Evolutionary conservation across 441 rosid genomes (phyloP), one percentile per base, ranked within the genome.

Genomic region (Populus hybrid): DNA sequence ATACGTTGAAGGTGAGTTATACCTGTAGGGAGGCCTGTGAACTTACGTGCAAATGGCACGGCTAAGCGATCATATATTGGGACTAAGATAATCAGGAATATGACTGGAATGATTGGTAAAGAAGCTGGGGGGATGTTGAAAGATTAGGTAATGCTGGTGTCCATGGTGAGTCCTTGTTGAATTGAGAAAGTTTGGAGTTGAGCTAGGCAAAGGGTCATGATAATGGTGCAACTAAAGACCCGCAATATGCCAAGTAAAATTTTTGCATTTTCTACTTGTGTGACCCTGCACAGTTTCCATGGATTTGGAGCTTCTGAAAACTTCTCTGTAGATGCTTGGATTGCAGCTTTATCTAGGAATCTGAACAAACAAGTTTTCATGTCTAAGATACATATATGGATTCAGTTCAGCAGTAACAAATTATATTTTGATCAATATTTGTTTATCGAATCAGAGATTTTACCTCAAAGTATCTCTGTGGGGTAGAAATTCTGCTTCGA

Each of bases 161-260:
- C 89, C 95, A 87, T 89, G 23, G 93, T 85, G 2, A 75, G 74
- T 35, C 89, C 92, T 84, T 91, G 93, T 74, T 88, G 90, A 73
- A 91, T 77, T 0, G 93, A 89, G 83, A 91, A 91, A 4, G 93
- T 89, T 74, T 87, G 91, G 69, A 91, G 92, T 82, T 91, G 92
- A 34, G 93, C 90, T 46, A 88, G 84, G 79, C 93, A 89, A 10
- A 91, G 89, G 5, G 94, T 91, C 93, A 88, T 89, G 46, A 89
- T 80, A 40, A 89, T 85, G 38, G 94, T 88, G 82, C 90, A 88
- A 57, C 85, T 75, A 72, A 89, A 91, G 40, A 91, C 74, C n/a
- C 92, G 93, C 23, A 83, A 11, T 86, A 89, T 80, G 32, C 90
- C 86, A 1, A 86, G 78, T 21, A 89, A 32, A 78, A 84, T 79